Evolutionary conservation across 2,329 filamentous ascomycete genomes (phyloP).

Genomic region (Pleoardoris graminearum): DNA sequence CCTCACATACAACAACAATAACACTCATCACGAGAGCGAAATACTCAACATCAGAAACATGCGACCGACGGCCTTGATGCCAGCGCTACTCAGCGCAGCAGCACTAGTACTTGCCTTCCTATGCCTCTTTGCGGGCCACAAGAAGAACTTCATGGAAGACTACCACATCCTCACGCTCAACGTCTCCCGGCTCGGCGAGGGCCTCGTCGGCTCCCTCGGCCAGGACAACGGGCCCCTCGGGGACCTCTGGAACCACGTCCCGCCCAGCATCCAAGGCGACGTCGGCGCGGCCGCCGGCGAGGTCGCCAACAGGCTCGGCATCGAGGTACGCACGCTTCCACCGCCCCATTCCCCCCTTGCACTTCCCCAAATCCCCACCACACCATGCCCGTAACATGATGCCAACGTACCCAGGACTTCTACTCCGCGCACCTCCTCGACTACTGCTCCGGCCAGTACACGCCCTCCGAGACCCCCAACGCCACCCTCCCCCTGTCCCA

Average conservation of each 20-base stretch:
- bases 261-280: slow-evolving; percentile 41
- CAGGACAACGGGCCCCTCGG: slow-evolving; percentile 30
- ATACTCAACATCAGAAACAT: slow-evolving; percentile 34
- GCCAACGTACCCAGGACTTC: slow-evolving; percentile 53
- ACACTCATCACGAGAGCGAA: background rate
- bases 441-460: slow-evolving; percentile 59
- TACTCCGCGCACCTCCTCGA: slow-evolving; percentile 64
- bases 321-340: slow-evolving; percentile 40
- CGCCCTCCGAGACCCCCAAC: slow-evolving; percentile 48
- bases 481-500: slow-evolving; percentile 45
- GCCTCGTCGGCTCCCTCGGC: slow-evolving; percentile 36
- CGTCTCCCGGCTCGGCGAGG: slow-evolving; percentile 58
- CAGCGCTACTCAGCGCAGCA: slow-evolving; percentile 54
- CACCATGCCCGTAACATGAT: too few species aligned
- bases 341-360: background rate
- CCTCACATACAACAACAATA: background rate
- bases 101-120: slow-evolving; percentile 63
- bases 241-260: slow-evolving; percentile 41
- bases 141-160: slow-evolving; percentile 59
- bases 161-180: slow-evolving; percentile 63
- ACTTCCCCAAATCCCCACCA: background rate
- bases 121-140: slow-evolving; percentile 64
- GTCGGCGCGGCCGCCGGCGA: slow-evolving; percentile 50
- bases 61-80: slow-evolving; percentile 55
- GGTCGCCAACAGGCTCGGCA: slow-evolving; percentile 54